Evolutionary conservation across 2,329 filamentous ascomycete species (phyloP).

Genomic region (Fusarium sp.): DNA sequence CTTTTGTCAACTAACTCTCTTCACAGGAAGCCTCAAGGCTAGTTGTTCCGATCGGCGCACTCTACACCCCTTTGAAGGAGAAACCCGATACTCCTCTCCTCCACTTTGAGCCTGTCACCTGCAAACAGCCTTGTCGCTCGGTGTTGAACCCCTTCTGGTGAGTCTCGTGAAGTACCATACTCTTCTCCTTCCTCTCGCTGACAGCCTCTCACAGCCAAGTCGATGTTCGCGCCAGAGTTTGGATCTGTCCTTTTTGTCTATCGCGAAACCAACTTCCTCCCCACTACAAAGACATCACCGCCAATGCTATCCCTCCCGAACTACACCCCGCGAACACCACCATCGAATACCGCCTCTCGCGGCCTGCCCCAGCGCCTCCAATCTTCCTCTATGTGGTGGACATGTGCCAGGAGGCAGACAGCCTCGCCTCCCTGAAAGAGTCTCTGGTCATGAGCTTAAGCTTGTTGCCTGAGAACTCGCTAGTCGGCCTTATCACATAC

Average conservation of each 20-base stretch:
- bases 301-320: constrained; percentile 85
- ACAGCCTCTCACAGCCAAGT: constrained; percentile 71
- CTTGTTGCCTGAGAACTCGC: constrained; percentile 81
- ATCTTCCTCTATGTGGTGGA: constrained; percentile 92
- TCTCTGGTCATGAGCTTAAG: constrained; percentile 88
- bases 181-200: constrained; percentile 28
- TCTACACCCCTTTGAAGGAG: constrained; percentile 97
- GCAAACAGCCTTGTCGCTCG: constrained; percentile 94
- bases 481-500: constrained; percentile 87
- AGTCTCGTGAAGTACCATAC: constrained; percentile 44
- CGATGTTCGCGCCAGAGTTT: constrained; percentile 84
- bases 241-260: constrained; percentile 91
- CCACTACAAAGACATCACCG: constrained; percentile 91
- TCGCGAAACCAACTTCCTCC: constrained; percentile 85
- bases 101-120: constrained; percentile 96
- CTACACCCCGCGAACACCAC: constrained; percentile 85
- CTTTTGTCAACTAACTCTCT: constrained; percentile 11
- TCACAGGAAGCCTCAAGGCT: constrained; percentile 89
- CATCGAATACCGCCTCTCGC: constrained; percentile 87
- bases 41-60: constrained; percentile 93
- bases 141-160: constrained; percentile 98
- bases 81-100: constrained; percentile 89
- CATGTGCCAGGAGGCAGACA: constrained; percentile 89
- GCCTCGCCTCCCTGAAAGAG: constrained; percentile 84
- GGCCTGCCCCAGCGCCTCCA: constrained; percentile 85